A percentile compares a stretch with the other conserved stretches of the same genome.
Evolutionary conservation across 495 filamentous ascomycete genomes (phyloP).

Genomic region (Talaromyces nanjingensis): DNA sequence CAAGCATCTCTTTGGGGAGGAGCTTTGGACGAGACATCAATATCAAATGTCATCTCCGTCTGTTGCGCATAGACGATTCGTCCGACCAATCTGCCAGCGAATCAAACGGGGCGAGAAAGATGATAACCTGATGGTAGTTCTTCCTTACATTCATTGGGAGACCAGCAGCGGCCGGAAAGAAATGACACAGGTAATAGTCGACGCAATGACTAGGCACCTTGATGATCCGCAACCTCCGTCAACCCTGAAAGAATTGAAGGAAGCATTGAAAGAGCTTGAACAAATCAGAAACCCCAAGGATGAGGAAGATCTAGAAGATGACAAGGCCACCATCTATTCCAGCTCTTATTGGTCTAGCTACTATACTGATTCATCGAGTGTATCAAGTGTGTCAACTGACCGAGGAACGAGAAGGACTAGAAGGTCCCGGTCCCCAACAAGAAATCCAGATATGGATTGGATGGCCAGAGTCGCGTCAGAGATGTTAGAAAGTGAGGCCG

Average conservation of each 20-base stretch:
- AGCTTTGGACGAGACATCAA: slow-evolving; percentile 5
- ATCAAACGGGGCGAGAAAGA: not conserved
- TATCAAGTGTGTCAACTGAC: not conserved
- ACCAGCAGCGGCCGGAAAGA: slow-evolving; percentile 1
- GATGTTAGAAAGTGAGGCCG: not conserved
- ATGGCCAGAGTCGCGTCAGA: not conserved
- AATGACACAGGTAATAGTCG: slow-evolving; percentile 4
- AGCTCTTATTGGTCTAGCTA: not conserved
- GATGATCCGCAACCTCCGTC: not conserved
- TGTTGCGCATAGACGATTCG: slow-evolving; percentile 6
- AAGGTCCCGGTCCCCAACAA: not conserved
- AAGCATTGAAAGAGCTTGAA: not conserved
- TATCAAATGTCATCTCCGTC: slow-evolving; percentile 3
- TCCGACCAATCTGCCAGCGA: slow-evolving; percentile 5
- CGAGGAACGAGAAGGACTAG: not conserved
- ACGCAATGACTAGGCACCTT: not conserved
- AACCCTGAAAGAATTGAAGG: not conserved
- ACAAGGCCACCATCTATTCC: not conserved
- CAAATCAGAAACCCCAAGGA: not conserved
- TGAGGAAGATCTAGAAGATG: not conserved
- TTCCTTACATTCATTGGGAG: slow-evolving; percentile 5
- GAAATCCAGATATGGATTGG: not conserved
- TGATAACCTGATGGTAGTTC: slow-evolving; percentile 4
- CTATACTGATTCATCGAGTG: not conserved
- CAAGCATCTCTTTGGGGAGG: slow-evolving; percentile 6